Conservation (phyloP, 2,329 filamentous ascomycete genomes). For the Colletotrichum navitas region DNA sequence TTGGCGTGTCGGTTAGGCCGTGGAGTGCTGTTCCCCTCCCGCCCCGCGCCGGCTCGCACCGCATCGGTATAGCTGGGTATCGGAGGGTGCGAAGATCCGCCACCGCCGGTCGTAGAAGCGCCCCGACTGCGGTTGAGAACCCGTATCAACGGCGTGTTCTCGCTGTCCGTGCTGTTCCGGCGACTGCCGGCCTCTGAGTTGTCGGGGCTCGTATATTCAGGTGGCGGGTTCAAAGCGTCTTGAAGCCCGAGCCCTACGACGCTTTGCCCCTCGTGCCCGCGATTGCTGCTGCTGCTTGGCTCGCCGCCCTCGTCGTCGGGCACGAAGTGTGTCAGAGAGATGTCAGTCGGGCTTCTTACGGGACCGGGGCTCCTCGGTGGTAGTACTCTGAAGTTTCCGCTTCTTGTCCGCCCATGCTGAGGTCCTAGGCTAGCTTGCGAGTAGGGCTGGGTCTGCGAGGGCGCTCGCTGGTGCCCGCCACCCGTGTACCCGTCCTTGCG, state of each 20-base stretch:
- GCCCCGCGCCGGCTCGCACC: constrained; percentile 66
- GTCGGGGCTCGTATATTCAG: constrained; percentile 77
- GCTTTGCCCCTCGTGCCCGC: constrained; percentile 48
- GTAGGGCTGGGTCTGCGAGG: constrained; percentile 59
- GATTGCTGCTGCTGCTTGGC: constrained; percentile 51
- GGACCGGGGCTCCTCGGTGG: constrained; percentile 89
- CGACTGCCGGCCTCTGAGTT: constrained; percentile 69
- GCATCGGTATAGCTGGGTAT: constrained; percentile 89
- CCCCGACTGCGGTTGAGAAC: constrained; percentile 65
- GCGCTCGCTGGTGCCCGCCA: constrained; percentile 58
- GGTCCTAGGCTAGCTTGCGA: constrained; percentile 56
- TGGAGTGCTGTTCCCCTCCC: constrained; percentile 58
- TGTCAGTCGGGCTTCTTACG: constrained; percentile 91
- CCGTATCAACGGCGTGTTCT: constrained; percentile 65
- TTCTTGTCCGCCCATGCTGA: constrained; percentile 80
- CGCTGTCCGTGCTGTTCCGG: constrained; percentile 69
- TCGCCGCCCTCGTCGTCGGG: constrained; percentile 80
- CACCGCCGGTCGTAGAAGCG: constrained; percentile 59
- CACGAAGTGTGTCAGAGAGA: constrained; percentile 89
- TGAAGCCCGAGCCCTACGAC: constrained; percentile 62
- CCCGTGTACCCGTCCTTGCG: constrained; percentile 69
- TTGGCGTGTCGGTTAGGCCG: constrained; percentile 36
- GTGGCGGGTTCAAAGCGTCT: constrained; percentile 73
- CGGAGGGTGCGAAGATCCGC: constrained; percentile 65
- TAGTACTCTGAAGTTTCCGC: constrained; percentile 81